A percentile compares a stretch with the other conserved stretches of the same genome.
Evolutionary conservation across 805 yeast species (phyloP).

Genomic region (Zygoascus ofunaensis): DNA sequence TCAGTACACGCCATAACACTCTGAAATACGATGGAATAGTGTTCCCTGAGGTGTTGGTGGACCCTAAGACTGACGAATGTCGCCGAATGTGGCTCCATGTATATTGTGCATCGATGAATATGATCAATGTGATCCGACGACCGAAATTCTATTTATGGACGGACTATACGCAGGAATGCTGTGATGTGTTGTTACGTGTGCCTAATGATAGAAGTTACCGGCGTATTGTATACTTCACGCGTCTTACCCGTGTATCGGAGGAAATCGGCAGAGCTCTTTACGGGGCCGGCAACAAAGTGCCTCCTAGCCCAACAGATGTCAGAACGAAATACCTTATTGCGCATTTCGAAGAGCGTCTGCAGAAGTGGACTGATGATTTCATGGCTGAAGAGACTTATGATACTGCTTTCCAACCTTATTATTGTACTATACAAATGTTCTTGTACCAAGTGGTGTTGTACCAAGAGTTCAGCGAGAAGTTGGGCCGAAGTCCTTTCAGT

Average conservation of each 20-base stretch:
- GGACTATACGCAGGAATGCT: slow-evolving; percentile 54
- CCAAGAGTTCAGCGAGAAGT: slow-evolving; percentile 14
- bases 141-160: slow-evolving; percentile 39
- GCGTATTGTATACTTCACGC: slow-evolving; percentile 48
- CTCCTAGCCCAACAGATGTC: slow-evolving; percentile 29
- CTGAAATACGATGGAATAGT: slow-evolving; percentile 20
- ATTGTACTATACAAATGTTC: slow-evolving; percentile 42
- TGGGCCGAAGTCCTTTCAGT: slow-evolving; percentile 30
- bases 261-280: slow-evolving; percentile 38
- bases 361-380: background rate
- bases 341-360: slow-evolving; percentile 43
- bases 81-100: slow-evolving; percentile 46
- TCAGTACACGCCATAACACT: slow-evolving; percentile 10
- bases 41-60: slow-evolving; percentile 33
- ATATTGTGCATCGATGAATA: slow-evolving; percentile 54
- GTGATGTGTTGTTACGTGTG: slow-evolving; percentile 35
- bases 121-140: slow-evolving; percentile 57
- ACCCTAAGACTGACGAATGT: slow-evolving; percentile 38
- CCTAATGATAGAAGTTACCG: slow-evolving; percentile 26
- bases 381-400: slow-evolving; percentile 26
- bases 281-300: slow-evolving; percentile 34
- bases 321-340: slow-evolving; percentile 34
- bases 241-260: slow-evolving; percentile 53
- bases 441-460: slow-evolving; percentile 30
- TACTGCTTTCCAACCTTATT: slow-evolving; percentile 34